phyloP scores from a whole-genome alignment of 345 rosid genomes.

The Carallia brachiata region DNA sequence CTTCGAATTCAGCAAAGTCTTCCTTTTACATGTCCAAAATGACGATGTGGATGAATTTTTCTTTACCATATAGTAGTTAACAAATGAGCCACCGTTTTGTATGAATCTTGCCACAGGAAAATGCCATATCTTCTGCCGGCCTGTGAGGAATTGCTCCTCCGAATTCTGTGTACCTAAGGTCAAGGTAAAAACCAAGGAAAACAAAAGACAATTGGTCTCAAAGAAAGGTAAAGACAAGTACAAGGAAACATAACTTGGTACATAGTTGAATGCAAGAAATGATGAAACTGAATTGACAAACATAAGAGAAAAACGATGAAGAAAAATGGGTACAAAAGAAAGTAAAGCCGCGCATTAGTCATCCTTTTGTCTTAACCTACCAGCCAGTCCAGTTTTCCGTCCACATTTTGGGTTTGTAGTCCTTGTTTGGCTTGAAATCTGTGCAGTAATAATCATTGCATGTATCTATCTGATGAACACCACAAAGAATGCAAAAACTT shows the following conservation, averaged over 20 bases:
- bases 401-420: conserved; percentile 44
- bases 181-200: not conserved
- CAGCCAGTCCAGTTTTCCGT: conserved; percentile 44
- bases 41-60: not conserved
- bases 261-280: not conserved
- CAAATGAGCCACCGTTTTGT: conserved; percentile 41
- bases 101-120: conserved; percentile 47
- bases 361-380: conserved; percentile 8
- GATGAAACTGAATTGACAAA: not conserved
- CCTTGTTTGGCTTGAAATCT: conserved; percentile 38
- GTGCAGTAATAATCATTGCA: conserved; percentile 50
- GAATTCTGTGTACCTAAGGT: conserved; percentile 37
- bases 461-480: conserved; percentile 27
- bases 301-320: not conserved
- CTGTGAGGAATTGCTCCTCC: conserved; percentile 45
- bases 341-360: not conserved
- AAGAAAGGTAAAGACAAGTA: not conserved
- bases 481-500: not conserved
- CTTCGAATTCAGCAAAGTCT: not conserved
- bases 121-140: conserved; percentile 49
- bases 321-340: not conserved
- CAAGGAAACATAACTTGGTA: no score
- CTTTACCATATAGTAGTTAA: conserved; percentile 46
- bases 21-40: not conserved
- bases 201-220: not conserved